Evolutionary conservation across 305 asterid species (phyloP), one percentile per base, ranked within the genome.

Genomic region (Withania somnifera): DNA sequence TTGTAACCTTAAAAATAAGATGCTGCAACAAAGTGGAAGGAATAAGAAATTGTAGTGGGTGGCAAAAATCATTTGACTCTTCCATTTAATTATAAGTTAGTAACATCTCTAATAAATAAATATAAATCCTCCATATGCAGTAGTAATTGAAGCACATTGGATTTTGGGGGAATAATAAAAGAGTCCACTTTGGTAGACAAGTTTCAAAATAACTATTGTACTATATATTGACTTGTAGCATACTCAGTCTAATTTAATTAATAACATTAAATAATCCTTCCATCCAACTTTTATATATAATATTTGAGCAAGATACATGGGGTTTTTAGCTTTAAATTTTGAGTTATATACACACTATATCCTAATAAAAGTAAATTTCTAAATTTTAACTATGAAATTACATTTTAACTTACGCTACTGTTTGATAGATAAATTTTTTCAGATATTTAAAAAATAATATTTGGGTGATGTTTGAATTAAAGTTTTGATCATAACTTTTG

Each of bases 141-240:
- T 11, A 20, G 15, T 42, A 4, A 68, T 19, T 19, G 20, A 20
- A 11, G 34, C 52, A 42, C 54, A 40, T 20, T 68, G 26, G 26
- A 38, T 38, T 58, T 60, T 60, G 40, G 30, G 7, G 14, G 51
- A n/a, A 11, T 19, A 38, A 68, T 68, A 10, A 19, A 68, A 36
- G 52, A 75, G 79, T 75, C 80, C 28, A 75, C 80, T 75, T 75
- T 26, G 80, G 80, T 50, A 50, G 42, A 75, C 79, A 50, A 75
- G 7, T 17, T 75, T 17, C 28, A 75, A 75, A 50, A 26, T 50
- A 73, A 45, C 15, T 24, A 22, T 2, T 71, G 19, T 7, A 24
- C 61, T 10, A 60, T 61, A 28, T 66, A 68, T 75, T 75, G 28
- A 50, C 79, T 40, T 68, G 34, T 40, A 20, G 54, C 54, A 68